Base-by-base conservation (phyloP, 2,329 filamentous ascomycete genomes). In the Colletotrichum kahawae region DNA sequence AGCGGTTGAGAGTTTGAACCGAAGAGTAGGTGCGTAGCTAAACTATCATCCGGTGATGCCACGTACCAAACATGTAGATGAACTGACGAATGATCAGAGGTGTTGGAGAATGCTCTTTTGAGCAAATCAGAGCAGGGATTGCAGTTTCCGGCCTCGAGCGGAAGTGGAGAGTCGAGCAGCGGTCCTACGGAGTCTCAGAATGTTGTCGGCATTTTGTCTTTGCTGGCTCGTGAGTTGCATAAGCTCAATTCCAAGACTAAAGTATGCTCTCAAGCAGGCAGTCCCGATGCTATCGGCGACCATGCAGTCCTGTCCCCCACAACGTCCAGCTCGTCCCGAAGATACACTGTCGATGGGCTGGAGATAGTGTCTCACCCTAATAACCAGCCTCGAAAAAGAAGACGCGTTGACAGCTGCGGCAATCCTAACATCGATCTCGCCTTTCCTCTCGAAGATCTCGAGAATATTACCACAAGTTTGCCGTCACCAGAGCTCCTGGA, bases 401-500 rank as follows among this genome's bases (percentile, higher is more conserved):
- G 78, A 16, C 69, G 78, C 13, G 77, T 79, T 2, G 78, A 79
- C 66, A 79, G 78, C 51, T 79, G 78, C 16, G 78, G 78, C 14
- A 79, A 79, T 54, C 76, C 77, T 2, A 79, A 72, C 10, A 77
- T 79, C 13, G 73, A 78, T 29, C 48, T 81, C 12, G 65, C 77
- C 4, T 72, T 75, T 5, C 67, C 75, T 5, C 64, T 77, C 5
- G 77, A 78, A 29, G 73, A 81, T 13, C 31, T 83, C 16, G 75
- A 81, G n/a, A 77, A 78, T 31, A 76, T 81, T 13, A 73, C 82
- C 7, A 79, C 80, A 18, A 81, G 69, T n/a, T 65, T 79, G 13
- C 78, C 78, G 6, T 65, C 75, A 2, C 70, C 60, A 1, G 74
- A 68, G 4, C 36, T 77, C 3, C 65, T 81, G 9, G 79, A 79